Evolutionary conservation across 345 rosid species (phyloP), one percentile per base, ranked within the genome.

Genomic region (Syzygium grande): DNA sequence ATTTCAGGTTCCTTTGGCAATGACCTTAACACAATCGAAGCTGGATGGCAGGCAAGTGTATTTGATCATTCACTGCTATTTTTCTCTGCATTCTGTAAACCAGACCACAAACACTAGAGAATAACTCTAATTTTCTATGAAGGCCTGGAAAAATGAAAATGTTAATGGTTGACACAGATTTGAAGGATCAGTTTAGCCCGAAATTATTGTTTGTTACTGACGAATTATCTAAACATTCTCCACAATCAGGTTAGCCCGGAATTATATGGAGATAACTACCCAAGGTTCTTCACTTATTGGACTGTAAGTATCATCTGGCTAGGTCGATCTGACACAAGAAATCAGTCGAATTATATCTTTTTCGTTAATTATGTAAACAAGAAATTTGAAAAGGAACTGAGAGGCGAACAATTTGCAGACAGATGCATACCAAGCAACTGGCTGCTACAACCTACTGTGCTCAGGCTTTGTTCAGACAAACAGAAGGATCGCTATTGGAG

Each of bases 261-360:
- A 88, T 88, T 96, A 65, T 98, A 97, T 84, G 99, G 99, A 86
- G 99, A 97, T 93, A 94, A 84, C 90, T 93, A 94, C 88, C 99
- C 99, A 84, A 94, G 99, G 90, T 98, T 98, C 92, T 98, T 98
- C 91, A 98, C 98, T 54, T 98, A 98, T 84, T 98, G 99, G 99
- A 98, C 99, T 19, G 99, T 96, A 89, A 94, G 95, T 91, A 52
- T 43, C 29, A 52, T 63, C n/a, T 65, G 43, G 85, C 73, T 86
- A 11, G 80, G 46, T 11, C 52, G 30, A 85, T 85, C 46, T 63
- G 49, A 73, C 49, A 23, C 27, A 22, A 41, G 77, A 65, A 16
- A 51, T 46, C 54, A 55, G 46, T 61, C 53, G 55, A 34, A 86
- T 77, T 34, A 86, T 59, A 85, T 85, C 89, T 38, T 73, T 73